phyloP scores from a whole-genome alignment of 73 alveolate species.

The Uronychia setigera region DNA sequence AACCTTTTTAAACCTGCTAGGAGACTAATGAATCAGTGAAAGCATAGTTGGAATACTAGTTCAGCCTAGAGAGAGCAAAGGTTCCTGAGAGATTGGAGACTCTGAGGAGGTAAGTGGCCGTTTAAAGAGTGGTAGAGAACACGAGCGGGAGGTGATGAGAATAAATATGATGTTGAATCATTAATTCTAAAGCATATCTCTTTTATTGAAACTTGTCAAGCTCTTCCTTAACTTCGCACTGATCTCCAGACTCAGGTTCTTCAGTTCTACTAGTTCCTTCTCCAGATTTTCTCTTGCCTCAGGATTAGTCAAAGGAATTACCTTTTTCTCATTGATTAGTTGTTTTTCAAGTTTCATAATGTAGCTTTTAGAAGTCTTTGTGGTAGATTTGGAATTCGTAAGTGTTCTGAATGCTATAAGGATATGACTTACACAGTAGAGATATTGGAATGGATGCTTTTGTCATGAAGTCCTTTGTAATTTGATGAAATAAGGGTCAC shows the following conservation, averaged over 20 bases:
- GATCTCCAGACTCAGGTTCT: background rate
- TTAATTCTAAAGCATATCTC: background rate
- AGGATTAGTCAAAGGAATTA: background rate
- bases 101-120: background rate
- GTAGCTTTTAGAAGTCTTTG: background rate
- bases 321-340: background rate
- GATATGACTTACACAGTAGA: too few relatives aligned
- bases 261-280: background rate
- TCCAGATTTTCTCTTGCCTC: background rate
- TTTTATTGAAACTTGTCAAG: background rate
- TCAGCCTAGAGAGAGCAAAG: background rate
- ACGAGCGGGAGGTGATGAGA: background rate
- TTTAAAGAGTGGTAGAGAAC: background rate
- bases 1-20: background rate
- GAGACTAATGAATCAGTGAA: background rate
- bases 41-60: background rate
- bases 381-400: background rate
- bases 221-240: background rate
- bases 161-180: background rate
- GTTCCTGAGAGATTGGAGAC: background rate
- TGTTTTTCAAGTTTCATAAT: background rate
- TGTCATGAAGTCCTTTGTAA: too few relatives aligned
- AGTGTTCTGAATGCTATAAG: too few relatives aligned
- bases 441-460: too few relatives aligned
- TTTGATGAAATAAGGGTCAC: background rate